phyloP scores from a whole-genome alignment of 768 basidiomycete genomes.

The Russula sp. region DNA sequence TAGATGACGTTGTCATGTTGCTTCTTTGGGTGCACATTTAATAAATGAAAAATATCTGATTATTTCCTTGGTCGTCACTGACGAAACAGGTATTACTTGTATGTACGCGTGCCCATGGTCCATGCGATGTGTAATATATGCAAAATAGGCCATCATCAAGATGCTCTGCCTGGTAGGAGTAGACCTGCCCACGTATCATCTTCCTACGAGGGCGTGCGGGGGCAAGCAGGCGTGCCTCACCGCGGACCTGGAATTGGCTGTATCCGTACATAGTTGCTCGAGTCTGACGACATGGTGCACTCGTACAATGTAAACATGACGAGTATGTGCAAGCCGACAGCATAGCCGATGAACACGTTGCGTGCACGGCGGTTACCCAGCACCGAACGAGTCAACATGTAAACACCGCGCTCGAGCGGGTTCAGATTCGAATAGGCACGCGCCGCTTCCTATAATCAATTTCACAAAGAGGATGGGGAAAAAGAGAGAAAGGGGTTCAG shows the following conservation, averaged over 20 bases:
- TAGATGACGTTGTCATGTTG: neutral
- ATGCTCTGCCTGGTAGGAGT: neutral
- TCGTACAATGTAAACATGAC: slow-evolving; percentile 79
- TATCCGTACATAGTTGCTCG: slow-evolving; percentile 38
- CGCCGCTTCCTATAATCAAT: slow-evolving; percentile 74
- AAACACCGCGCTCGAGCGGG: slow-evolving; percentile 84
- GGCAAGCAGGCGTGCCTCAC: slow-evolving; percentile 16
- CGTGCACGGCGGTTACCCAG: slow-evolving; percentile 89
- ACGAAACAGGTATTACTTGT: neutral
- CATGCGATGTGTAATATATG: neutral
- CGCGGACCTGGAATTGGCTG: slow-evolving; percentile 49
- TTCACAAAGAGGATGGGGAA: neutral
- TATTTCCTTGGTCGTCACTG: neutral
- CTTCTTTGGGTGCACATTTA: neutral
- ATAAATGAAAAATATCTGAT: slow-evolving; percentile 20
- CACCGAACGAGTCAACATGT: slow-evolving; percentile 79
- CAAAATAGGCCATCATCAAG: neutral
- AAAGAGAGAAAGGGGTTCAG: slow-evolving; percentile 7
- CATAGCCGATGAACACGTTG: slow-evolving; percentile 85
- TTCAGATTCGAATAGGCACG: slow-evolving; percentile 89
- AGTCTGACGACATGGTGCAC: slow-evolving; percentile 54
- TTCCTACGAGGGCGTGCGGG: neutral
- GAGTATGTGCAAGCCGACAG: slow-evolving; percentile 72
- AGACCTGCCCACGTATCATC: neutral
- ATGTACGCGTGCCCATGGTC: neutral